Conservation (phyloP, 768 basidiomycete genomes). For the Hypsizygus marmoreus region DNA sequence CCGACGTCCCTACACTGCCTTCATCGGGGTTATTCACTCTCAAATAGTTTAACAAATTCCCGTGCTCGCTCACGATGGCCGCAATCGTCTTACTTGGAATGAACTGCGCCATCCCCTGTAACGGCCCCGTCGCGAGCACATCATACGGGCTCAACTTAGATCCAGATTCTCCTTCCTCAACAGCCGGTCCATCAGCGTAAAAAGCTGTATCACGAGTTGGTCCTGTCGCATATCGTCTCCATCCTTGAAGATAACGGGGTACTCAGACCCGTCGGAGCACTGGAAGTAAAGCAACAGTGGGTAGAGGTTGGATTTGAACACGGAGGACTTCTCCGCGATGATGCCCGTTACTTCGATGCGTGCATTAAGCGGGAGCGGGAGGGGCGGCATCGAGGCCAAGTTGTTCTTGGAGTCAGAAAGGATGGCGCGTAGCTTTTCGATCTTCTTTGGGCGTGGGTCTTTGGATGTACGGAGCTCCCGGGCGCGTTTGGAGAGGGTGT, state of each 20-base stretch:
- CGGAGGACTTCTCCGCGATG: conserved; percentile 86
- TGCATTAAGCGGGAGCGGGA: conserved; percentile 93
- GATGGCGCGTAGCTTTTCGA: conserved; percentile 88
- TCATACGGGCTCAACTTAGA: conserved; percentile 86
- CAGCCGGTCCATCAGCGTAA: conserved; percentile 95
- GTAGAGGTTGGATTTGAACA: conserved; percentile 97
- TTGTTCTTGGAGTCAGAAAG: conserved; percentile 86
- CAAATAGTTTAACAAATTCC: conserved; percentile 85
- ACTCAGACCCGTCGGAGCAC: conserved; percentile 81
- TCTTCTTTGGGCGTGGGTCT: conserved; percentile 95
- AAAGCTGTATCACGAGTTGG: conserved; percentile 96
- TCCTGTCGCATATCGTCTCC: conserved; percentile 99
- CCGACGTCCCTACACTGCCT: conserved; percentile 90
- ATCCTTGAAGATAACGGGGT: conserved; percentile 97
- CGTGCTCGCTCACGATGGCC: conserved; percentile 90
- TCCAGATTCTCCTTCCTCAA: conserved; percentile 95
- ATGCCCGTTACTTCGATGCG: conserved; percentile 82
- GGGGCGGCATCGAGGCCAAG: conserved; percentile 73
- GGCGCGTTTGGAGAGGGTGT: conserved; percentile 82
- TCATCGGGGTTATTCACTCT: conserved; percentile 88
- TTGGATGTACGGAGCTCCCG: conserved; percentile 87
- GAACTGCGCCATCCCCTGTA: conserved; percentile 96
- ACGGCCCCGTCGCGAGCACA: conserved; percentile 88
- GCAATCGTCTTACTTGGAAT: conserved; percentile 96
- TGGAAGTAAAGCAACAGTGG: conserved; percentile 92